These are phyloP conservation scores for Annulohypoxylon stygium DNA, from an alignment of 495 filamentous ascomycete species.

Conservation along the genomic window DNA sequence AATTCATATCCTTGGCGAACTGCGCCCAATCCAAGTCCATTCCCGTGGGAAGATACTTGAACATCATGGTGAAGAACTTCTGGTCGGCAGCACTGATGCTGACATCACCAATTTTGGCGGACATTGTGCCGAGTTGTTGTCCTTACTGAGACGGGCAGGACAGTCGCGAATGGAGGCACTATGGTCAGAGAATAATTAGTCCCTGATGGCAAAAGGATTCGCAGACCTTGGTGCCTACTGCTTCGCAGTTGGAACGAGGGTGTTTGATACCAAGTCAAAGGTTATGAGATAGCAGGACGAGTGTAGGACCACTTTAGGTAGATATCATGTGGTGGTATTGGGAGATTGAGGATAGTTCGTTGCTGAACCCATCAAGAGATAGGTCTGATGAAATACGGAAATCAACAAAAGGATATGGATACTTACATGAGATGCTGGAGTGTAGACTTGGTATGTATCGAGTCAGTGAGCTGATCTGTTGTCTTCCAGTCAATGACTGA, in stretches of 20 bases:
- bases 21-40: slow-evolving; percentile 36
- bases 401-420: too few species aligned
- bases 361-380: too few species aligned
- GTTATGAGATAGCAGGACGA: too few species aligned
- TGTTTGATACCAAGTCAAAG: background rate
- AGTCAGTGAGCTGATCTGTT: background rate
- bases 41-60: slow-evolving; percentile 40
- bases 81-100: slow-evolving; percentile 11
- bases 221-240: background rate
- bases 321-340: too few species aligned
- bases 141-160: background rate
- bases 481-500: background rate
- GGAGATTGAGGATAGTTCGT: too few species aligned
- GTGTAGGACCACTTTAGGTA: too few species aligned
- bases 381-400: background rate
- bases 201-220: background rate
- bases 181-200: background rate
- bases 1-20: slow-evolving; percentile 28
- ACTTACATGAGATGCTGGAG: slow-evolving; percentile 1
- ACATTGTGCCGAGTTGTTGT: slow-evolving; percentile 4
- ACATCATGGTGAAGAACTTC: slow-evolving; percentile 34
- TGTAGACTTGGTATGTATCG: too few species aligned
- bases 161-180: background rate
- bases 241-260: background rate
- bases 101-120: background rate